Percentiles rank a stretch among this genome's conserved stretches.
Conservation (phyloP, 495 filamentous ascomycete species). For the Talaromyces stipitatus region DNA sequence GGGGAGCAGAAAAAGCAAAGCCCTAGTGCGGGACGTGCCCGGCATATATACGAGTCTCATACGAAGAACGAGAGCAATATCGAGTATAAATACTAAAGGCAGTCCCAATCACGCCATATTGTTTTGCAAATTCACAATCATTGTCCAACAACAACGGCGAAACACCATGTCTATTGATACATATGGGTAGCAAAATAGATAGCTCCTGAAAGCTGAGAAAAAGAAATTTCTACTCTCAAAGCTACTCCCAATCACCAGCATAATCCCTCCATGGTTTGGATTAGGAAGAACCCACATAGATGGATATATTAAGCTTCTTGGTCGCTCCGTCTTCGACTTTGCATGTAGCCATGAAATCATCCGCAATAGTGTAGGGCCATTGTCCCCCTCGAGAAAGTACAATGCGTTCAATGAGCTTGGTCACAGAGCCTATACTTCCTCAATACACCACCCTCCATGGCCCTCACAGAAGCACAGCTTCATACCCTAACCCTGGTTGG, state of each 20-base stretch:
- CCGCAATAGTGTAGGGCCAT: not conserved
- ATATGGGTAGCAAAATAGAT: not conserved
- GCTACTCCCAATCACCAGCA: not conserved
- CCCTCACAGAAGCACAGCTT: conserved; percentile 24
- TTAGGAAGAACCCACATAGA: no score
- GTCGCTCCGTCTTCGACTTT: not conserved
- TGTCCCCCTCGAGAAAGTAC: not conserved
- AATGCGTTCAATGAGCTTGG: no score
- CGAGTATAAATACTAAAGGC: not conserved
- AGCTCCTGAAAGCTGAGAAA: not conserved
- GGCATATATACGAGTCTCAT: not conserved
- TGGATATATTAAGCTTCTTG: not conserved
- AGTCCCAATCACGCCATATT: not conserved
- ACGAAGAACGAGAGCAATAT: not conserved
- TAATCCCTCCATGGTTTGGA: not conserved
- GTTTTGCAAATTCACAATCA: not conserved
- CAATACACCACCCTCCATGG: conserved; percentile 20
- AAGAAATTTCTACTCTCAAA: not conserved
- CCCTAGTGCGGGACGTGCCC: not conserved
- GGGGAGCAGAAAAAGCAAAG: not conserved
- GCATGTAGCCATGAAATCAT: not conserved
- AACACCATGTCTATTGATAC: not conserved
- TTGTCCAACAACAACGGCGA: not conserved
- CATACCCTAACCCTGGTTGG: conserved; percentile 22
- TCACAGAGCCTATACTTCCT: no score